Conservation (phyloP, 2,329 filamentous ascomycete genomes). For the Diplodia intermedia region DNA sequence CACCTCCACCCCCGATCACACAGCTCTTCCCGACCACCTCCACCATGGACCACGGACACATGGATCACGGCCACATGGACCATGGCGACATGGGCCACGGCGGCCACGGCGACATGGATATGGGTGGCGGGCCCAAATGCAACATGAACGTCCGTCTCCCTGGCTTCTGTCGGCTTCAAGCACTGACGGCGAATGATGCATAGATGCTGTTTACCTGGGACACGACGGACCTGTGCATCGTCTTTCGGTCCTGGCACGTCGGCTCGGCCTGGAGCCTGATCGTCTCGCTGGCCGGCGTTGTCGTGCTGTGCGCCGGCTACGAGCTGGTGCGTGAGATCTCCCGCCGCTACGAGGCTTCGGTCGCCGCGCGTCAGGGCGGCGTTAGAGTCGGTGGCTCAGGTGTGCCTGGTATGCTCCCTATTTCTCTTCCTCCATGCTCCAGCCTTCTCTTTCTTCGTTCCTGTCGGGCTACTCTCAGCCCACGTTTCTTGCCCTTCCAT, state of each 20-base stretch:
- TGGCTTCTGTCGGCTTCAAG: background rate
- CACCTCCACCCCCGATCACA: conserved; percentile 1
- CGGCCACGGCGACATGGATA: conserved; percentile 36
- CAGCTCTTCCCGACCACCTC: conserved; percentile 8
- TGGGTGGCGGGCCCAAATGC: conserved; percentile 66
- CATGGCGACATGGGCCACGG: conserved; percentile 65
- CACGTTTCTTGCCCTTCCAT: background rate
- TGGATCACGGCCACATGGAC: conserved; percentile 51
- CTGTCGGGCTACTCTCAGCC: background rate
- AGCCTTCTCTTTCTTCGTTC: background rate
- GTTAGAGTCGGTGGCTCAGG: conserved; percentile 23
- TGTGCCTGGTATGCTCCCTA: conserved; percentile 15
- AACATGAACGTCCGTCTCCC: conserved; percentile 80
- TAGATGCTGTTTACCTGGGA: conserved; percentile 99
- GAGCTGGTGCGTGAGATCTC: conserved; percentile 82
- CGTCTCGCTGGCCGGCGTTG: conserved; percentile 80
- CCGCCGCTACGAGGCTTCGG: conserved; percentile 72
- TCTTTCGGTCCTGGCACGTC: conserved; percentile 92
- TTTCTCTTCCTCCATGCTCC: too few species aligned
- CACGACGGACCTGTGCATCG: conserved; percentile 90
- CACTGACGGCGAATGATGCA: background rate
- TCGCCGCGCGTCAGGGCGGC: conserved; percentile 36
- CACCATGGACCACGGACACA: conserved; percentile 31
- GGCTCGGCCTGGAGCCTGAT: conserved; percentile 72
- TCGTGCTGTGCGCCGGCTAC: conserved; percentile 88